These are phyloP conservation scores for Sesbania bispinosa DNA, from an alignment of 306 rosid species.

Conservation along the genomic window DNA sequence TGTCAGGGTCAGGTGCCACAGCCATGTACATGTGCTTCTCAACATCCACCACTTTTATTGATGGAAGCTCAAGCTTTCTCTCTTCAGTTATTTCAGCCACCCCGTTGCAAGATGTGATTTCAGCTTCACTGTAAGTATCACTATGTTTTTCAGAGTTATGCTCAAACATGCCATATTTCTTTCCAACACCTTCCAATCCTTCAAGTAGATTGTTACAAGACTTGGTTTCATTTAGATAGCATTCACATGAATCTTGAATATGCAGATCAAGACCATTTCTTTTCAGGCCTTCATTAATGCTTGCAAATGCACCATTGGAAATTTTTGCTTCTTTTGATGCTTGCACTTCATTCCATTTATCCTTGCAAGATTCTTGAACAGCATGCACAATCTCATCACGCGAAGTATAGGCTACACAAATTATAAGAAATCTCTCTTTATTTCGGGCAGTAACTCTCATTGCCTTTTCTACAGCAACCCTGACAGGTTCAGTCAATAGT, in stretches of 20 bases:
- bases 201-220: slow-evolving; percentile 3
- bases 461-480: slow-evolving; percentile 62
- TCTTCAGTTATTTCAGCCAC: slow-evolving; percentile 22
- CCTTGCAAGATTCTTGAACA: slow-evolving; percentile 56
- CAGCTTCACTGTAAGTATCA: slow-evolving; percentile 10
- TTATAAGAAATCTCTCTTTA: slow-evolving; percentile 42
- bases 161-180: slow-evolving; percentile 16
- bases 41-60: slow-evolving; percentile 49
- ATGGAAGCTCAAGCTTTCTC: slow-evolving; percentile 26
- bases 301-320: slow-evolving; percentile 28
- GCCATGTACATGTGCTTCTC: slow-evolving; percentile 73
- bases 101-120: slow-evolving; percentile 23
- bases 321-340: slow-evolving; percentile 13
- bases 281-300: slow-evolving; percentile 11
- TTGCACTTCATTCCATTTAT: slow-evolving; percentile 43
- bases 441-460: slow-evolving; percentile 64
- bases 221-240: slow-evolving; percentile 5
- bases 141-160: background rate
- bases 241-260: slow-evolving; percentile 28
- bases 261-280: slow-evolving; percentile 26
- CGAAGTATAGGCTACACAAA: slow-evolving; percentile 72
- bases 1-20: slow-evolving; percentile 77
- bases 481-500: slow-evolving; percentile 47
- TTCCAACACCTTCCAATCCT: slow-evolving; percentile 8
- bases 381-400: slow-evolving; percentile 64